These are phyloP conservation scores for Hirsutella minnesotensis DNA, from an alignment of 2,329 filamentous ascomycete species.

Conservation along the genomic window DNA sequence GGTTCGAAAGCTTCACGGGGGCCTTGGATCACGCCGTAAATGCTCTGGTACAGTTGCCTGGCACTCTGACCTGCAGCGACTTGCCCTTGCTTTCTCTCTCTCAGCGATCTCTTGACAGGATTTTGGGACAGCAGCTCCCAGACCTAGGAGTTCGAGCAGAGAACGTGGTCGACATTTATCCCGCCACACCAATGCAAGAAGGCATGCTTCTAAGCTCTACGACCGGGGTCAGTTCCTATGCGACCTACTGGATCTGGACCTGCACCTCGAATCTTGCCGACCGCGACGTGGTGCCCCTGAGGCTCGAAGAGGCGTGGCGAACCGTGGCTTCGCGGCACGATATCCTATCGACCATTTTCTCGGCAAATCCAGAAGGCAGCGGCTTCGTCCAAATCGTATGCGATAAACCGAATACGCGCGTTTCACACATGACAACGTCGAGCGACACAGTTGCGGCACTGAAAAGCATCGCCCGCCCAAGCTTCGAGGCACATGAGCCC, in stretches of 20 bases:
- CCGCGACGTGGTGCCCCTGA: not conserved
- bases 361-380: not conserved
- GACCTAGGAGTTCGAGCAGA: not conserved
- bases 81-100: not conserved
- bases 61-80: not conserved
- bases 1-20: not conserved
- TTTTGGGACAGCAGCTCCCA: not conserved
- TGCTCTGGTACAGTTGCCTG: not conserved
- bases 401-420: not conserved
- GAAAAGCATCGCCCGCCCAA: not conserved
- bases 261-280: not conserved
- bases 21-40: not conserved
- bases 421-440: not conserved
- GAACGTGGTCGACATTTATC: not conserved
- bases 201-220: not conserved
- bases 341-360: not conserved
- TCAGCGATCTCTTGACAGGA: not conserved
- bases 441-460: not conserved
- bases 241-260: not conserved
- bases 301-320: not conserved
- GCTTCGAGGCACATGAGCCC: not conserved
- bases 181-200: not conserved
- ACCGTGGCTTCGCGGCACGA: not conserved
- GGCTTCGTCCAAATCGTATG: not conserved
- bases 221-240: not conserved